Evolutionary conservation across 2,329 filamentous ascomycete species (phyloP).

Genomic region (Arthrobotrys sinensis): DNA sequence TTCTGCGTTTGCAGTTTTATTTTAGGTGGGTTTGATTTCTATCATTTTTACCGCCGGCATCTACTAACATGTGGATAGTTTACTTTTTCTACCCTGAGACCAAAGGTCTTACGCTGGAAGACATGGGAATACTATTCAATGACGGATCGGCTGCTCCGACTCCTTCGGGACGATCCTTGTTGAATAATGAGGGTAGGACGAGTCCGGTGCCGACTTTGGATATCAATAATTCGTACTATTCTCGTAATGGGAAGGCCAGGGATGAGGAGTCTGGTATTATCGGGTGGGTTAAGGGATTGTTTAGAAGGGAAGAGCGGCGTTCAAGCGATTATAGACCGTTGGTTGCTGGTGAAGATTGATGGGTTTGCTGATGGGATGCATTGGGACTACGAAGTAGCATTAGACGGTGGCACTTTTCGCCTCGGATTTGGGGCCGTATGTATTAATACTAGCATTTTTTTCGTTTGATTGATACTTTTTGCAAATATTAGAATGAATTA

Average conservation of each 20-base stretch:
- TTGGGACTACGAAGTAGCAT: not conserved
- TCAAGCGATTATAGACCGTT: conserved; percentile 68
- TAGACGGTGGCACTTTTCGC: not conserved
- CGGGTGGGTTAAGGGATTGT: conserved; percentile 79
- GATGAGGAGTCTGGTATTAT: conserved; percentile 72
- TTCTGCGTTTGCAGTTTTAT: conserved; percentile 97
- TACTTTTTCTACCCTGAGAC: conserved; percentile 99
- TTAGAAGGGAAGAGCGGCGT: conserved; percentile 71
- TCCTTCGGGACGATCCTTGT: conserved; percentile 65
- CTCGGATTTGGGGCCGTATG: not conserved
- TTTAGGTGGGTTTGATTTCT: conserved; percentile 79
- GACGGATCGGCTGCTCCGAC: conserved; percentile 71
- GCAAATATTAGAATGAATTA: not conserved
- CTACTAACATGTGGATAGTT: conserved; percentile 72
- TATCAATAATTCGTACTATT: conserved; percentile 73
- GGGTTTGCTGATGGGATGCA: not conserved
- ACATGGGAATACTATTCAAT: conserved; percentile 95
- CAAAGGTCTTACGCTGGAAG: conserved; percentile 92
- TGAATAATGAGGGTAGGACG: conserved; percentile 72
- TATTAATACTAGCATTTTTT: conserved; percentile 12
- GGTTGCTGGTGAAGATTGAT: conserved; percentile 63
- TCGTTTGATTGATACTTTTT: not conserved
- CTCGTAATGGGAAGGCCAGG: conserved; percentile 27
- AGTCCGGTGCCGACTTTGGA: conserved; percentile 84
- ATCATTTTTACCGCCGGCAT: conserved; percentile 5